Base-by-base conservation (phyloP, 352 stramenopile species). In the Phytophthora uliginosa region DNA sequence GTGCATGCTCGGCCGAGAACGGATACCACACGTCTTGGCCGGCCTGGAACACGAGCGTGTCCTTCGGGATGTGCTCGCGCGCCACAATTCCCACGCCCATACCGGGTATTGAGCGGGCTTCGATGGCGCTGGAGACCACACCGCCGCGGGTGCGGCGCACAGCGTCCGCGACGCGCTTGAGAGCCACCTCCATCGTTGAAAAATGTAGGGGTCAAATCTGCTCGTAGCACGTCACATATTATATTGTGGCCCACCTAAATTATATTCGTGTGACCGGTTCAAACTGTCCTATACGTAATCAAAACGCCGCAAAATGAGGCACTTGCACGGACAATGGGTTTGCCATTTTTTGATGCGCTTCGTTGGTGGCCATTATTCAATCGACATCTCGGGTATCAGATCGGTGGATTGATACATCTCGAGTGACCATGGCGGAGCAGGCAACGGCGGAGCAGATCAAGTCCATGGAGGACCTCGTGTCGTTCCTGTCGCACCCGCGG, bases 381-480 rank as follows among this genome's bases (percentile, higher is more conserved):
- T 58, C 59, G 22, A 54, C 18, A 33, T 55, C 15, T 60, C 40
- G 42, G 40, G 40, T 20, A 48, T 18, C 17, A 48, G 40, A 18
- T 5, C 13, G 40, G 13, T 8, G 40, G 38, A 45, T 45, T 45
- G 38, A n/a, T 45, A 45, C 36, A 45, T 18, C 17, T 17, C 20
- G 13, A 13, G 22, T 62, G 59, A 66, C 17, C 45, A 90, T 88
- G 83, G 70, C 77, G 66, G 78, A 82, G 58, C 66, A 80, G 58
- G 66, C 77, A 28, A 83, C 62, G 55, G 83, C 82, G 66, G 79
- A 78, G 56, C 82, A 90, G 52, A 72, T 81, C 60, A 91, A 92
- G 76, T 94, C 86, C 47, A 78, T 96, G 72, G 85, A 95, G 75
- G 90, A 96, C 42, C 78, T 96, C 40, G 90, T 95, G 60, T 83